Percentiles rank a stretch among this genome's conserved stretches.
These are phyloP conservation scores for Hypoxylon lienhwacheense DNA, from an alignment of 495 filamentous ascomycete species.

Conservation along the genomic window DNA sequence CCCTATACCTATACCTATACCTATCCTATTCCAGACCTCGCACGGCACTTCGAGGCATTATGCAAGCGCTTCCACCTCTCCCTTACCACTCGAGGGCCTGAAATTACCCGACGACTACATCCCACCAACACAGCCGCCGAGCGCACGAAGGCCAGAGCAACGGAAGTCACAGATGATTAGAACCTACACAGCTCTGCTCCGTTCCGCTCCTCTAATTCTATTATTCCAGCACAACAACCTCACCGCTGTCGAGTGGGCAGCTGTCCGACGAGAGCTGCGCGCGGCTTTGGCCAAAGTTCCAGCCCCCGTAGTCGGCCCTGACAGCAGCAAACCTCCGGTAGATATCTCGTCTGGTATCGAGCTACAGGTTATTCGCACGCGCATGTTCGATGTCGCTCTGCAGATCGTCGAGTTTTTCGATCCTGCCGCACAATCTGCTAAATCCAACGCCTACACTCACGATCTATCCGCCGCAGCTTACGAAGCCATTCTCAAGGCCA, in stretches of 20 bases:
- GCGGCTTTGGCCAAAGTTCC: constrained; percentile 66
- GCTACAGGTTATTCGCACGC: constrained; percentile 80
- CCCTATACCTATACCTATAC: constrained; percentile 8
- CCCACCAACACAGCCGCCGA: constrained; percentile 81
- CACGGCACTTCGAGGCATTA: constrained; percentile 38
- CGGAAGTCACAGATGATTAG: constrained; percentile 95
- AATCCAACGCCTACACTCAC: constrained; percentile 64
- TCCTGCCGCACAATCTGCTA: constrained; percentile 54
- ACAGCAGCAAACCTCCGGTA: constrained; percentile 17
- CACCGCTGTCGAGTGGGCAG: constrained; percentile 81
- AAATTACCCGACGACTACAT: constrained; percentile 56
- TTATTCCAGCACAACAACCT: constrained; percentile 98
- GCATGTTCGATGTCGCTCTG: constrained; percentile 82
- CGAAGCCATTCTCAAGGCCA: constrained; percentile 55
- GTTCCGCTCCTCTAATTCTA: constrained; percentile 83
- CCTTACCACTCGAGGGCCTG: constrained; percentile 52
- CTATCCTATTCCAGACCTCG: constrained; percentile 22
- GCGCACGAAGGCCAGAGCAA: constrained; percentile 78
- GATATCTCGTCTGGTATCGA: constrained; percentile 59
- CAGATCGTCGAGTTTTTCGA: constrained; percentile 85
- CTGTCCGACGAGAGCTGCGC: constrained; percentile 78
- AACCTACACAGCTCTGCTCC: constrained; percentile 89
- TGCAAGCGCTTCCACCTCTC: constrained; percentile 43
- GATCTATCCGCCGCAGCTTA: constrained; percentile 73
- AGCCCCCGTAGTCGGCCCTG: constrained; percentile 10